phyloP scores from a whole-genome alignment of 352 stramenopile genomes.

The Pythium aphanidermatum region DNA sequence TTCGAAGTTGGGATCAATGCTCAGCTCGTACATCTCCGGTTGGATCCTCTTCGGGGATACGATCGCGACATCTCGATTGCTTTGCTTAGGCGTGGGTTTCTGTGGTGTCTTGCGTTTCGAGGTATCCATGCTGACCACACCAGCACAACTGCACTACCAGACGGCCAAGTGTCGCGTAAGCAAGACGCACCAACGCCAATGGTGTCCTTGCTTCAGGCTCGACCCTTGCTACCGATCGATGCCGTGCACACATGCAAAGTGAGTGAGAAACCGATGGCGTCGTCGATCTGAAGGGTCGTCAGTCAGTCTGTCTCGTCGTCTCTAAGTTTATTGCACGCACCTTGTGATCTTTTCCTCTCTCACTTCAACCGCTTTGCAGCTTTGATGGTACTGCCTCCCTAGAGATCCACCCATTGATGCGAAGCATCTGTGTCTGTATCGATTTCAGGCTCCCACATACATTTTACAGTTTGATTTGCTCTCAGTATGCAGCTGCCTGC shows the following conservation, averaged over 20 bases:
- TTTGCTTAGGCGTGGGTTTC: conserved; percentile 2
- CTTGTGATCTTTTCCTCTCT: too few relatives aligned
- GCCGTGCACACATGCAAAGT: neutral
- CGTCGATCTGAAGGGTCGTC: conserved; percentile 14
- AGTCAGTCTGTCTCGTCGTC: too few relatives aligned
- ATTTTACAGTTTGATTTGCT: neutral
- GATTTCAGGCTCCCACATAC: neutral
- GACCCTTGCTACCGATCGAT: neutral
- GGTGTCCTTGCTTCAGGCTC: neutral
- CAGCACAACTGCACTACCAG: too few relatives aligned
- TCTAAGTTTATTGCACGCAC: too few relatives aligned
- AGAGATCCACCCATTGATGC: too few relatives aligned
- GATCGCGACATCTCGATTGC: neutral
- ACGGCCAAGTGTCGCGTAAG: too few relatives aligned
- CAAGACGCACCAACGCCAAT: too few relatives aligned
- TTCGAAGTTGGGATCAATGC: conserved; percentile 56
- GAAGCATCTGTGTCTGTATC: too few relatives aligned
- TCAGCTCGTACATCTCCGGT: conserved; percentile 38
- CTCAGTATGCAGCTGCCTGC: conserved; percentile 9
- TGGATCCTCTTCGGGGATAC: conserved; percentile 1
- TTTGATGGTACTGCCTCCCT: too few relatives aligned
- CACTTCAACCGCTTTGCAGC: too few relatives aligned
- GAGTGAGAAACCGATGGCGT: conserved; percentile 8
- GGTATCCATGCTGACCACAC: conserved; percentile 11
- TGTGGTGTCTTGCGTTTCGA: conserved; percentile 16